Evolutionary conservation across 2,329 filamentous ascomycete species (phyloP), one percentile per base, ranked within the genome.

Genomic region (Zymoseptoria tritici): DNA sequence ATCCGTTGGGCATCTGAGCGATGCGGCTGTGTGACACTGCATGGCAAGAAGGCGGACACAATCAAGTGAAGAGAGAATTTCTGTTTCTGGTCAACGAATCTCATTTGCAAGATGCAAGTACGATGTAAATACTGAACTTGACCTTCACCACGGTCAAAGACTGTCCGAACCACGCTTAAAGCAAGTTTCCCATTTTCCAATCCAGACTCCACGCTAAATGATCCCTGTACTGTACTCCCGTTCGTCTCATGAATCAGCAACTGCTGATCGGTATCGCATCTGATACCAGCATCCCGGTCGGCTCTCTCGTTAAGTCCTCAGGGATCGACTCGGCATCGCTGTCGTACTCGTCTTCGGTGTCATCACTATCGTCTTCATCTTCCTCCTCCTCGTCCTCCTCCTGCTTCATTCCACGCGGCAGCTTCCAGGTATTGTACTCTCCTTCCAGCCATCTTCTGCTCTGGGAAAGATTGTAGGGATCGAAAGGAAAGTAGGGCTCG

Each of bases 401-500:
- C 24, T 81, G 80, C 42, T 81, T 81, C 54, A 74, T 83, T 78
- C 13, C 90, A 0, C 86, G 85, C 42, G 95, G 84, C 4, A 86
- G 83, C 64, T 84, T 84, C 89, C 91, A 97, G 55, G 86, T 81
- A 29, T 93, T 82, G 70, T 96, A 97, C 71, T 95, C 88, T 20
- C 84, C 82, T 63, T 91, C 88, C 11, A 99, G 77, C 95, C 94
- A 97, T 60, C 85, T 83, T 74, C 89, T 91, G 73, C 92, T 97
- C 66, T 85, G 80, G 0, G 92, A 92, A 55, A 99, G 79, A 69
- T 93, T 88, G 74, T 97, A 99, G 2, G 95, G 95, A 72, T 99
- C 94, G 70, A 99, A 99, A 0, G 94, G 94, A 70, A 97, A 99
- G 73, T 96, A 97, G 0, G 91, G 89, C 67, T 97, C 92, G 1